Base-by-base conservation (phyloP, 208 protist genomes). In the Trypanosoma rangeli region DNA sequence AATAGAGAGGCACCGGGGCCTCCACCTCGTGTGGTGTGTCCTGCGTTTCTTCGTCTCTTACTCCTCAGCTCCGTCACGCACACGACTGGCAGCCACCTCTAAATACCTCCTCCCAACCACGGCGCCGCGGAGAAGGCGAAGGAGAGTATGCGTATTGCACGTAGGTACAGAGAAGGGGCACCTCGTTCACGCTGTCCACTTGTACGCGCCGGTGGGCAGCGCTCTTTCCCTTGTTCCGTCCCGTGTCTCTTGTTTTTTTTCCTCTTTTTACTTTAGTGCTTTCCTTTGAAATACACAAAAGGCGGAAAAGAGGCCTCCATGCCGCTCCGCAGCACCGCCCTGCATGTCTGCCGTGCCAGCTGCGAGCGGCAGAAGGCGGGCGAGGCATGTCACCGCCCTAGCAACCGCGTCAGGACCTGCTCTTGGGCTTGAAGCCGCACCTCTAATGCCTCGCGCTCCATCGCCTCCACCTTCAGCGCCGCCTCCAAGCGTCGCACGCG, bases 401-500 rank as follows among this genome's bases (percentile, higher is more conserved):
- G 8, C 35, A 78, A 26, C 26, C 28, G 22, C 5, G 65, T 54
- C 22, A 87, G 61, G 33, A 84, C 79, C 18, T 73, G 62, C 53
- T 78, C 82, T 62, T 84, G 82, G 37, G 78, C 78, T 63, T 77
- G 52, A 55, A 79, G 56, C 3, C 68, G 68, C 46, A 78, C 39
- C 58, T 87, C 73, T 53, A 84, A 57, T 9, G 66, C 73, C 61
- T 87, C 74, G 20, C 82, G 58, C 50, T 83, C 82, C 64, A 82
- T 69, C 33, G 72, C 70, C 75, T 87, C 82, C 50, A 83, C 52
- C 35, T 70, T 73, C 55, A 87, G 59, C n/a, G 82, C 82, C 26
- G 78, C 78, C 69, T 87, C 78, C 0, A 87, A 52, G 5, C 82
- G 74, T 15, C 69, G 68, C n/a, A 87, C 72, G 29, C 77, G 77